Percentiles rank a stretch among this genome's conserved stretches.
phyloP scores from a whole-genome alignment of 2,329 filamentous ascomycete genomes.

The Sporothrix pallida region DNA sequence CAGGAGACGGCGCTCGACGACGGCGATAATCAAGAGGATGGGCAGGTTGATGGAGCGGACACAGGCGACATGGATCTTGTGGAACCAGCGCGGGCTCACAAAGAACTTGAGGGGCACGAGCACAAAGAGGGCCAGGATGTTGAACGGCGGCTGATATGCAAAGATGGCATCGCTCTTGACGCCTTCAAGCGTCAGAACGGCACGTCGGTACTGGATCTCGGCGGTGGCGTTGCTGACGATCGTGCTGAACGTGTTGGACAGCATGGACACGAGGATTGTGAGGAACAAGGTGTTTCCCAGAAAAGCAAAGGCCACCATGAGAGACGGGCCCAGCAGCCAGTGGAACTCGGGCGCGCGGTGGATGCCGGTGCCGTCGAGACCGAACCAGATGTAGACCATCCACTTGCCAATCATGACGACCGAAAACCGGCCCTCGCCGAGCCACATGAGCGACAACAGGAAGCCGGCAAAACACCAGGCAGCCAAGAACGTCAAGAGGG shows the following conservation, averaged over 20 bases:
- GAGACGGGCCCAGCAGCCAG: slow-evolving; percentile 74
- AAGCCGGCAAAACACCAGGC: slow-evolving; percentile 87
- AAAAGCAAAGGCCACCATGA: slow-evolving; percentile 86
- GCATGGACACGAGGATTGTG: slow-evolving; percentile 86
- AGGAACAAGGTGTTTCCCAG: slow-evolving; percentile 86
- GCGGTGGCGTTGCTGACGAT: slow-evolving; percentile 77
- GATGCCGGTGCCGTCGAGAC: slow-evolving; percentile 74
- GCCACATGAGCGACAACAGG: slow-evolving; percentile 78
- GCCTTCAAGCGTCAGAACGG: slow-evolving; percentile 82
- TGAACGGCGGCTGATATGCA: slow-evolving; percentile 82
- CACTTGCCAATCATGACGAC: slow-evolving; percentile 79
- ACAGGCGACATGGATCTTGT: slow-evolving; percentile 82
- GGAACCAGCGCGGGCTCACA: slow-evolving; percentile 83
- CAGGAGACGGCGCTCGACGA: slow-evolving; percentile 71
- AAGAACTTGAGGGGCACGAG: slow-evolving; percentile 78
- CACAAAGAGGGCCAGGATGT: slow-evolving; percentile 75
- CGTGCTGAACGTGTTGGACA: slow-evolving; percentile 81
- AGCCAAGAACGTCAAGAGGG: slow-evolving; percentile 74
- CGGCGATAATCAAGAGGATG: slow-evolving; percentile 71
- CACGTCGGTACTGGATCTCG: slow-evolving; percentile 83
- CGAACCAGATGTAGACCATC: slow-evolving; percentile 96
- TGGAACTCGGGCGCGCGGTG: slow-evolving; percentile 72
- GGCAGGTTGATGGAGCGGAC: slow-evolving; percentile 78
- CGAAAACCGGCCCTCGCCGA: slow-evolving; percentile 67
- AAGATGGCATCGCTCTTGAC: slow-evolving; percentile 86